Percentiles rank a stretch among this genome's conserved stretches.
Conservation (phyloP, 2,329 filamentous ascomycete genomes). For the Endothia cerciana region DNA sequence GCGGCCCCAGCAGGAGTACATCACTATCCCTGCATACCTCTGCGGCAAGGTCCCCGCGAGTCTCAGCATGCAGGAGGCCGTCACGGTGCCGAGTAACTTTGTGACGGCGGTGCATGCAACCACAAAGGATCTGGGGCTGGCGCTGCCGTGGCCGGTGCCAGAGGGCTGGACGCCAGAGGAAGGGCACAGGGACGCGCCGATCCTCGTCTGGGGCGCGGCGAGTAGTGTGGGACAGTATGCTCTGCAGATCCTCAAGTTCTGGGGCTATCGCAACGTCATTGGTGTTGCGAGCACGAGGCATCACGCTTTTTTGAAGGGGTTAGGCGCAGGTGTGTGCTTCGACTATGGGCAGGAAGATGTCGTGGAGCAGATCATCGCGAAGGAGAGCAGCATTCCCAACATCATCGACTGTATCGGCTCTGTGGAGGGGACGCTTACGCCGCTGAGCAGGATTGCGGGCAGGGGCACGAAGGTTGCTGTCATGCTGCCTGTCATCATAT, state of each 20-base stretch:
- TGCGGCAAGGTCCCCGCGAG: slow-evolving; percentile 49
- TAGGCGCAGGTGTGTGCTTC: slow-evolving; percentile 52
- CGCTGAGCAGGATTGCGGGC: slow-evolving; percentile 54
- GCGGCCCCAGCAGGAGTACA: slow-evolving; percentile 59
- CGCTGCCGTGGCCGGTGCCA: slow-evolving; percentile 61
- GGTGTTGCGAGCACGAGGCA: slow-evolving; percentile 51
- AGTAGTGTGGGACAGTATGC: slow-evolving; percentile 56
- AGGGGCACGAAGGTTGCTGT: slow-evolving; percentile 57
- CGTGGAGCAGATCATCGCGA: slow-evolving; percentile 40
- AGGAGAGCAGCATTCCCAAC: slow-evolving; percentile 43
- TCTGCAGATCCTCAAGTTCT: slow-evolving; percentile 55
- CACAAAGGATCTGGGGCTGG: slow-evolving; percentile 52
- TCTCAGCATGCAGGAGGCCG: slow-evolving; percentile 49
- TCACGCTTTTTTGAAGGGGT: slow-evolving; percentile 45
- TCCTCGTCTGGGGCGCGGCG: slow-evolving; percentile 57
- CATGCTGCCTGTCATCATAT: slow-evolving; percentile 62
- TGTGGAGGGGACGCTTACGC: slow-evolving; percentile 49
- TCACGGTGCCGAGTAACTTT: slow-evolving; percentile 60
- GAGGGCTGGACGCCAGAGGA: slow-evolving; percentile 42
- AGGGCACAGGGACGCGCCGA: slow-evolving; percentile 39
- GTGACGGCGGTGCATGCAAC: slow-evolving; percentile 63
- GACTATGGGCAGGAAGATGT: slow-evolving; percentile 49
- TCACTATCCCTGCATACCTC: slow-evolving; percentile 55
- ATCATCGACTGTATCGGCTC: slow-evolving; percentile 62
- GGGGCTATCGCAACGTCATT: slow-evolving; percentile 56